phyloP scores from a whole-genome alignment of 1,284 basidiomycete genomes.

The Pseudozyma tsukubaensis region DNA sequence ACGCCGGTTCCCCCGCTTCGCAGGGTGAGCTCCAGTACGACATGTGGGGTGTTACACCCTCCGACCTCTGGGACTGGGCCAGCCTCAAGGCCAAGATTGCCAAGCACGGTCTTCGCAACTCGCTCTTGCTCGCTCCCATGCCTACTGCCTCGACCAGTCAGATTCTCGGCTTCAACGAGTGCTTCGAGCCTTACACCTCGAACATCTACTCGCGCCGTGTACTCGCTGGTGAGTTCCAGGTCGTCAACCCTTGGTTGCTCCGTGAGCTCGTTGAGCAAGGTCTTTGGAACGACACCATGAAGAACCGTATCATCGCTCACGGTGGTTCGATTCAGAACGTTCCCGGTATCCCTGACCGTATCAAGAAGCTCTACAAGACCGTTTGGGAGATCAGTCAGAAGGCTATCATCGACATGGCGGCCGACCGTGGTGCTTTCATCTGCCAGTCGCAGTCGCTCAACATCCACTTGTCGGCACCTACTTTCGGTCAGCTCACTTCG shows the following conservation, averaged over 20 bases:
- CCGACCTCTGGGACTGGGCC: constrained; percentile 94
- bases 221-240: constrained; percentile 99
- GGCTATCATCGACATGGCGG: constrained; percentile 96
- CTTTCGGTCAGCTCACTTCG: constrained; percentile 83
- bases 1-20: constrained; percentile 88
- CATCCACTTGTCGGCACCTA: constrained; percentile 91
- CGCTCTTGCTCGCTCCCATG: constrained; percentile 95
- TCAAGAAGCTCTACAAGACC: constrained; percentile 93
- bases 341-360: constrained; percentile 67
- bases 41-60: constrained; percentile 92
- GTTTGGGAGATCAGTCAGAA: constrained; percentile 99
- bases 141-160: constrained; percentile 98
- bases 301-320: constrained; percentile 98
- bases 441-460: constrained; percentile 88
- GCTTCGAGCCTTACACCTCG: constrained; percentile 95
- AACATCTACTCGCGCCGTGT: constrained; percentile 99
- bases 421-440: constrained; percentile 98
- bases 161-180: constrained; percentile 98
- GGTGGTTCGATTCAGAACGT: constrained; percentile 84
- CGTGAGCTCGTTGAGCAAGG: constrained; percentile 94
- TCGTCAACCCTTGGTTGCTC: constrained; percentile 97
- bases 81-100: constrained; percentile 88
- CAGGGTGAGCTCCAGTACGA: constrained; percentile 93
- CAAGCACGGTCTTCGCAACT: constrained; percentile 89
- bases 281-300: constrained; percentile 98